Evolutionary conservation across 441 rosid species (phyloP).

Genomic region (Euphorbia schlechtendalii): DNA sequence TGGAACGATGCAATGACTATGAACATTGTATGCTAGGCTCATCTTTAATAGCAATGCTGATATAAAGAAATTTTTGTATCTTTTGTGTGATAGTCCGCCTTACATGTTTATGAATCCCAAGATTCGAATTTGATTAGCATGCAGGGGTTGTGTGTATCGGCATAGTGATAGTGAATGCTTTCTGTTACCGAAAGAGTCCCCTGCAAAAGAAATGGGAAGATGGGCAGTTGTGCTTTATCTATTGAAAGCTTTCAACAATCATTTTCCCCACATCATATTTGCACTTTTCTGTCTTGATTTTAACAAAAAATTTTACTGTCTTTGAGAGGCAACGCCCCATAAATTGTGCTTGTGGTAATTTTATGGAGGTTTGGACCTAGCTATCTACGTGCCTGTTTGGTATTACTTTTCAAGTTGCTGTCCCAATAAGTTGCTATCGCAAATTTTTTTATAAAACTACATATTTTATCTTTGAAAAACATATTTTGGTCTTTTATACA

Average conservation of each 20-base stretch:
- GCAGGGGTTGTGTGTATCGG: conserved; percentile 22
- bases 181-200: conserved; percentile 19
- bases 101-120: neutral
- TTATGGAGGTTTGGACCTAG: neutral
- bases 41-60: too few species aligned
- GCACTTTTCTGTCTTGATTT: neutral
- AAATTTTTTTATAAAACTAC: too few species aligned
- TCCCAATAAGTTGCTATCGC: too few species aligned
- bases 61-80: neutral
- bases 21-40: too few species aligned
- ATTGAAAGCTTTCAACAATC: conserved; percentile 17
- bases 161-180: conserved; percentile 19
- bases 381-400: neutral
- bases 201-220: conserved; percentile 15
- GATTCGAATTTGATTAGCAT: neutral
- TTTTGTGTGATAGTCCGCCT: neutral
- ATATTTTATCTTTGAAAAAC: too few species aligned
- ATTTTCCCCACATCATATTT: conserved; percentile 16
- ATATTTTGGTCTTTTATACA: too few species aligned
- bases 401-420: too few species aligned
- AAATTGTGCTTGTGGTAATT: neutral
- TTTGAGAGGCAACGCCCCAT: neutral
- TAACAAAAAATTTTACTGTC: neutral
- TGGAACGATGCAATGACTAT: too few species aligned
- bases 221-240: conserved; percentile 20